Conservation (phyloP, 352 stramenopile genomes). For the Detonula confervacea region DNA sequence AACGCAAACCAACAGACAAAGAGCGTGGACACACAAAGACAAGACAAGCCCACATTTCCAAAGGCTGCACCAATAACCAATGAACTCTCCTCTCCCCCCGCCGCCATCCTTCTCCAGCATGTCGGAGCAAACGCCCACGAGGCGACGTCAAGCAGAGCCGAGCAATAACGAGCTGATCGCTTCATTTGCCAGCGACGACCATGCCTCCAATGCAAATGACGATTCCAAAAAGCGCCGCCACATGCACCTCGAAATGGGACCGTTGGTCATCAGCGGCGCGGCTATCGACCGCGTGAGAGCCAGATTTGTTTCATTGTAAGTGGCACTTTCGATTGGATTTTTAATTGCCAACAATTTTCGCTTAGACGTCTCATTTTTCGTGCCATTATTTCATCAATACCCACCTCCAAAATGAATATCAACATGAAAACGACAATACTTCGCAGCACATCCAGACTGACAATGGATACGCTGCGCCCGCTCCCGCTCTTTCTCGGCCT, state of each 20-base stretch:
- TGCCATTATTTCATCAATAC: no score
- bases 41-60: no score
- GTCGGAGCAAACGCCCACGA: slow-evolving; percentile 21
- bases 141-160: slow-evolving; percentile 20
- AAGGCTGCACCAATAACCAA: no score
- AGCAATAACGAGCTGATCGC: slow-evolving; percentile 20
- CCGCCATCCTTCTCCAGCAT: slow-evolving; percentile 3
- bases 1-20: background rate
- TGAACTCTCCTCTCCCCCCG: slow-evolving; percentile 1
- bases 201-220: slow-evolving; percentile 19
- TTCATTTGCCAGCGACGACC: slow-evolving; percentile 22
- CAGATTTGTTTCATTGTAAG: slow-evolving; percentile 51
- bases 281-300: slow-evolving; percentile 51
- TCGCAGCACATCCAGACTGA: slow-evolving; percentile 54
- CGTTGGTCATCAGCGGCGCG: slow-evolving; percentile 48
- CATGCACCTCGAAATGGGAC: slow-evolving; percentile 51
- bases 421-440: no score
- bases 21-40: no score
- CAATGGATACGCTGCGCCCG: slow-evolving; percentile 72
- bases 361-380: no score
- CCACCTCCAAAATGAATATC: background rate
- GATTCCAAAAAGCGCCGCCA: slow-evolving; percentile 46
- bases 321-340: no score
- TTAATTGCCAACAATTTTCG: no score
- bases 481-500: slow-evolving; percentile 79